Conservation (phyloP, 805 yeast genomes). For the Saccharomyces kudriavzevii region DNA sequence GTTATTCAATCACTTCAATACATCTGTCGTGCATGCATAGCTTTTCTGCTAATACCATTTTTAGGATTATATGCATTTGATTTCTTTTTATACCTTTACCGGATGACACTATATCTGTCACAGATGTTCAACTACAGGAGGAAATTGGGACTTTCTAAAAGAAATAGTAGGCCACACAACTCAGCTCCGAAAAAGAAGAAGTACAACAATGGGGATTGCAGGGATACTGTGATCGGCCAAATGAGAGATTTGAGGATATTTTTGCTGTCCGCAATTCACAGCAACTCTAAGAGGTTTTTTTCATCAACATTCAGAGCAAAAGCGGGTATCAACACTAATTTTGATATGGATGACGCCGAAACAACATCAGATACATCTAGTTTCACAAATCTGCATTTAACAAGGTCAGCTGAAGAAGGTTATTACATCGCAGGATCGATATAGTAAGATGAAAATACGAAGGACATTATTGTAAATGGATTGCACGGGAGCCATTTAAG, state of each 20-base stretch:
- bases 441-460: not conserved
- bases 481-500: not conserved
- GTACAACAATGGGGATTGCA: not conserved
- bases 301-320: not conserved
- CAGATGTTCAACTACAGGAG: not conserved
- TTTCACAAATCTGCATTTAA: not conserved
- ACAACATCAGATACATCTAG: not conserved
- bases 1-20: not conserved
- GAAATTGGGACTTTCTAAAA: not conserved
- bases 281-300: not conserved
- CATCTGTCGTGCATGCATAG: not conserved
- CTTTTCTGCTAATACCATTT: not conserved
- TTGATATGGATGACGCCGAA: not conserved
- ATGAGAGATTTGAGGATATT: not conserved
- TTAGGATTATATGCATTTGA: not conserved
- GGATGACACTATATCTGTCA: not conserved
- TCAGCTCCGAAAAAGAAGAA: not conserved
- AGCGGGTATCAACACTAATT: not conserved
- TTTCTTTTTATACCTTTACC: not conserved
- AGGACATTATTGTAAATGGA: not conserved
- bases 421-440: not conserved
- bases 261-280: not conserved
- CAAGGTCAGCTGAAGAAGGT: not conserved
- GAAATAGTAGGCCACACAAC: not conserved
- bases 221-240: not conserved